These are phyloP conservation scores for Ascochyta pisi DNA, from an alignment of 2,329 filamentous ascomycete species.

Conservation along the genomic window DNA sequence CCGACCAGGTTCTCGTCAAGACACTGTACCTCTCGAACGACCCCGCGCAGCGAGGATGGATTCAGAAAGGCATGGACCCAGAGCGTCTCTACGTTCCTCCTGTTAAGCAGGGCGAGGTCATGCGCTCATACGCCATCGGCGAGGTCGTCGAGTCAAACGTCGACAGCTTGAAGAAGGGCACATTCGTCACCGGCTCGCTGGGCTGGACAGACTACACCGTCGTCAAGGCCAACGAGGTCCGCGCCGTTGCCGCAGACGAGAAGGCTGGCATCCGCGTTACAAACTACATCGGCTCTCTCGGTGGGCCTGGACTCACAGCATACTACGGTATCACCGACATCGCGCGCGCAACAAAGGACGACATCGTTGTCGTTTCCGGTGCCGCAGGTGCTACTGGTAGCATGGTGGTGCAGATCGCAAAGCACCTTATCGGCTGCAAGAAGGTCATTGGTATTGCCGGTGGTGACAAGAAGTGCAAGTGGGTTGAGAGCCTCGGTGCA, in stretches of 20 bases:
- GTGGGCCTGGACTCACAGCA: conserved; percentile 68
- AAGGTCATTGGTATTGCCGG: conserved; percentile 62
- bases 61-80: conserved; percentile 50
- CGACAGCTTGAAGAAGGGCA: conserved; percentile 61
- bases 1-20: conserved; percentile 57
- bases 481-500: conserved; percentile 59
- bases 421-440: conserved; percentile 56
- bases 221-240: conserved; percentile 44
- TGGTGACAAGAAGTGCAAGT: conserved; percentile 59
- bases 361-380: conserved; percentile 77
- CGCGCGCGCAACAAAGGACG: conserved; percentile 68
- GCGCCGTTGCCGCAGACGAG: conserved; percentile 39
- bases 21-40: conserved; percentile 59
- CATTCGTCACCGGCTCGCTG: conserved; percentile 59
- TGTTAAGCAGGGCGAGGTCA: conserved; percentile 57
- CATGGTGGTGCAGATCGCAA: conserved; percentile 68
- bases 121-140: conserved; percentile 68
- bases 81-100: conserved; percentile 57
- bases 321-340: conserved; percentile 77
- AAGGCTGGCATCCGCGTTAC: conserved; percentile 49
- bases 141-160: conserved; percentile 67
- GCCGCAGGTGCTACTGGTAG: conserved; percentile 80
- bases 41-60: conserved; percentile 61
- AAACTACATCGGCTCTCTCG: conserved; percentile 57
- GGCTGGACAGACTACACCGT: conserved; percentile 74